These are phyloP conservation scores for Viridothelium virens DNA, from an alignment of 495 filamentous ascomycete species.

Conservation along the genomic window DNA sequence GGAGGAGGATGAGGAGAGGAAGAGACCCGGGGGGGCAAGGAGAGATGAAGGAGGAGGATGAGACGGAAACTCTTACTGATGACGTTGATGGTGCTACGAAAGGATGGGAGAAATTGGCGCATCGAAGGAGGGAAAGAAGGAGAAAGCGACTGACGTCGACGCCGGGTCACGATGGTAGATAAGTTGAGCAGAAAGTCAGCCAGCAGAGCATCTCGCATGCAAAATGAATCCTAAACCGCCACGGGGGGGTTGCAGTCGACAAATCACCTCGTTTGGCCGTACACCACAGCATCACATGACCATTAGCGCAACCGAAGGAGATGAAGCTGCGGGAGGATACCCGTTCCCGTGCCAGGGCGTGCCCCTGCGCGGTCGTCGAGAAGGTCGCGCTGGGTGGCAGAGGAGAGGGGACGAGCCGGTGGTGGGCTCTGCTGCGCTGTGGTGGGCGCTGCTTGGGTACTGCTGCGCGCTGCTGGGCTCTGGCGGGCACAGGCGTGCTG, in stretches of 20 bases:
- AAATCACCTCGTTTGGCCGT: neutral
- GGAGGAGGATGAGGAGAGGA: neutral
- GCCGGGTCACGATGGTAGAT: conserved; percentile 9
- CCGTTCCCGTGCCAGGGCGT: conserved; percentile 3
- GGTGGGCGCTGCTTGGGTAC: neutral
- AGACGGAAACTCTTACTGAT: neutral
- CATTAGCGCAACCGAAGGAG: conserved; percentile 7
- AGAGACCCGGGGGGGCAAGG: neutral
- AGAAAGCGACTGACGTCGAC: conserved; percentile 6
- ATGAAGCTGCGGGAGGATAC: conserved; percentile 10
- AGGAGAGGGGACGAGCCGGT: conserved; percentile 1
- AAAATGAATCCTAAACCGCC: conserved; percentile 9
- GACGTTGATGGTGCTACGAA: conserved; percentile 1
- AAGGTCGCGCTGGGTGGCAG: neutral
- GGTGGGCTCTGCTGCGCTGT: neutral
- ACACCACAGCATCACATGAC: conserved; percentile 14
- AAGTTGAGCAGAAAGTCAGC: neutral
- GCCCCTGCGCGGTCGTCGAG: conserved; percentile 3
- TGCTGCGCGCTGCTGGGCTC: too few species aligned
- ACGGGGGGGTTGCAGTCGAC: neutral
- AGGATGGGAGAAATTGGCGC: neutral
- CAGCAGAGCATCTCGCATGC: conserved; percentile 7
- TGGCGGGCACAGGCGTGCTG: neutral
- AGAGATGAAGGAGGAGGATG: neutral
- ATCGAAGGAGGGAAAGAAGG: neutral